These are phyloP conservation scores for Juglanconis sp. DNA, from an alignment of 2,329 filamentous ascomycete species.

Conservation along the genomic window DNA sequence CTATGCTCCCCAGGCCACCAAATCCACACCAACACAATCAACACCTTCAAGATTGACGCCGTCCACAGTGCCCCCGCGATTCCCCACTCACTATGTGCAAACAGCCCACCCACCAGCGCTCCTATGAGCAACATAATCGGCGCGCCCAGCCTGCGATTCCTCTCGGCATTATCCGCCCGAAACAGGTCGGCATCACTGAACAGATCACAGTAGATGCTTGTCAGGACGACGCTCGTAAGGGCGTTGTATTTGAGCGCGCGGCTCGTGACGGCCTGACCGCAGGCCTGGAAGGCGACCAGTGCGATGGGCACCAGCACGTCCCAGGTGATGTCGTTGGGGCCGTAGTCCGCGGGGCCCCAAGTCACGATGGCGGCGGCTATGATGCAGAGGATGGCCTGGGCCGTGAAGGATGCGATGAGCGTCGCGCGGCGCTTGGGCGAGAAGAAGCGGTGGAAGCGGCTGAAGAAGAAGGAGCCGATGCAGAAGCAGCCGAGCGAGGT, in stretches of 20 bases:
- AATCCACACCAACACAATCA: conserved; percentile 57
- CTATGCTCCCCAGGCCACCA: conserved; percentile 51
- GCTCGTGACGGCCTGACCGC: conserved; percentile 74
- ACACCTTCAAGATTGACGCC: conserved; percentile 53
- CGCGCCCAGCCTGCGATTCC: conserved; percentile 49
- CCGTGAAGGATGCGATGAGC: conserved; percentile 54
- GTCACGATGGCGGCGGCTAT: conserved; percentile 54
- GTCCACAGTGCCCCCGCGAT: conserved; percentile 57
- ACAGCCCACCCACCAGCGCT: conserved; percentile 46
- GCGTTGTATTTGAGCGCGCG: conserved; percentile 66
- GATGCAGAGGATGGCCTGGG: conserved; percentile 49
- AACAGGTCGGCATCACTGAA: conserved; percentile 62
- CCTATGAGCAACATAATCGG: conserved; percentile 48
- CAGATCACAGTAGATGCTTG: conserved; percentile 77
- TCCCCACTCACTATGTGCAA: conserved; percentile 46
- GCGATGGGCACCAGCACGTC: conserved; percentile 63
- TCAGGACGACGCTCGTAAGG: conserved; percentile 75
- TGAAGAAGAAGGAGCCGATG: conserved; percentile 69
- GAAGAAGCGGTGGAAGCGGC: conserved; percentile 62
- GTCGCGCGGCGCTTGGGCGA: conserved; percentile 63
- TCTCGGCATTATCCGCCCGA: conserved; percentile 41
- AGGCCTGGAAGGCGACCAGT: conserved; percentile 72
- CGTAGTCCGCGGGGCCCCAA: conserved; percentile 36
- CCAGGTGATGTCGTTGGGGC: conserved; percentile 49
- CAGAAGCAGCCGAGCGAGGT: conserved; percentile 69